Evolutionary conservation across 192 early-diverging fungal genomes (phyloP), one percentile per base, ranked within the genome.

Genomic region (Spinellus fusiger): DNA sequence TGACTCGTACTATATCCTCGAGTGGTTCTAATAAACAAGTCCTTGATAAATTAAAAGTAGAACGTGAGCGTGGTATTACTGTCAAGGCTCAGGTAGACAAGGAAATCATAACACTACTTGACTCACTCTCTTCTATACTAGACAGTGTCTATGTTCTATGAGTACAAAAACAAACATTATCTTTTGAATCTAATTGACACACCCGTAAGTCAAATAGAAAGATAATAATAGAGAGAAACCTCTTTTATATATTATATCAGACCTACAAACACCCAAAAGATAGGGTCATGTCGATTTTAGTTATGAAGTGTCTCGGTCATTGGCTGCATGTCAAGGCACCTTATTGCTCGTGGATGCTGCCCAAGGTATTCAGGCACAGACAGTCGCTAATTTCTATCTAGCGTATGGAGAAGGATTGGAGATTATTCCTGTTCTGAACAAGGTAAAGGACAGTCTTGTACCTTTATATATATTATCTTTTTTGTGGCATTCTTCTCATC

Each of bases 331-430:
- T 71, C 94, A 98, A 68, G 94, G 95, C 15, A 87, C 92, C 1
- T 69, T 98, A 13, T 70, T 98, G 18, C 78, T 98, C 20, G 93
- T 98, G 0, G 96, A 98, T 66, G 92, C 94, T 1, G 81, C 86
- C 18, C 93, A 98, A 71, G 96, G 96, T 15, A 90, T 98, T 28
- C 94, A 98, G 70, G 96, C 96, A 1, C 96, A 98, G 72, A 98
- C 96, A 3, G 93, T 97, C 12, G 94, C 96, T 22, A 98, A 96
- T 76, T 98, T 95, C 72, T 95, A 86, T 62, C 67, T 97, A 46
- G 96, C 96, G 8, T 94, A 91, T 79, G 85, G 88, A 20, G 81
- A 96, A 69, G 89, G 84, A 13, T 80, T 98, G 61, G 73, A 66
- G 15, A 86, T 98, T 49, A 79, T 98, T 8, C 94, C 96, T 4